phyloP scores from a whole-genome alignment of 805 yeast genomes.

The Ogataea polymorpha region DNA sequence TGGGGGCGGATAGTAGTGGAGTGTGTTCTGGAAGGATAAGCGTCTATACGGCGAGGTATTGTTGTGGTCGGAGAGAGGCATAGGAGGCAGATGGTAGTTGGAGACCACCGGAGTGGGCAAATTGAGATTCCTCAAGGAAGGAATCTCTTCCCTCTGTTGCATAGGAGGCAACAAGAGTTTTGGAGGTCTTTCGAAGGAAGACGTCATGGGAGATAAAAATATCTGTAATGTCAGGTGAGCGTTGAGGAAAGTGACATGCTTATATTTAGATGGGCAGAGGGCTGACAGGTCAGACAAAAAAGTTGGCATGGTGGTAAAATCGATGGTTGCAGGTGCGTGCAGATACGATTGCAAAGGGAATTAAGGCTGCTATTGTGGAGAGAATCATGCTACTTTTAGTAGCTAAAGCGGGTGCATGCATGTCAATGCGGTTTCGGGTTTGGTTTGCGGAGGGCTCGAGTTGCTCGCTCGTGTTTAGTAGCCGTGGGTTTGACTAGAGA shows the following conservation, averaged over 20 bases:
- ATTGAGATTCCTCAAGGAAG: conserved; percentile 16
- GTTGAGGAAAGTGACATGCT: neutral
- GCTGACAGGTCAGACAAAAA: conserved; percentile 6
- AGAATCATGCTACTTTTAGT: conserved; percentile 7
- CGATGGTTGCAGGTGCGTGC: neutral
- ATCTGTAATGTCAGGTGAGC: neutral
- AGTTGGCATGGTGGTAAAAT: conserved; percentile 7
- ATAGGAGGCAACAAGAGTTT: conserved; percentile 7
- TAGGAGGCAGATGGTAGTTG: conserved; percentile 8
- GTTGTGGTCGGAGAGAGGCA: conserved; percentile 3
- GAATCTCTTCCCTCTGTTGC: conserved; percentile 11
- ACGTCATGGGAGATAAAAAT: conserved; percentile 6
- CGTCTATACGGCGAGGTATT: conserved; percentile 4
- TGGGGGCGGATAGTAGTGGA: conserved; percentile 7
- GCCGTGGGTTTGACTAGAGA: neutral
- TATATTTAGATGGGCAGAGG: conserved; percentile 4
- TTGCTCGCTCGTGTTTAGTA: neutral
- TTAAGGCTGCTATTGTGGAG: conserved; percentile 1
- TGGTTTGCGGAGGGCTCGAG: neutral
- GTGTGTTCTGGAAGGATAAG: conserved; percentile 5
- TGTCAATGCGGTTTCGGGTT: neutral
- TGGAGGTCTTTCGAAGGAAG: conserved; percentile 18
- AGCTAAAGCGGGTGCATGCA: conserved; percentile 5
- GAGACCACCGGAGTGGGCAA: conserved; percentile 15
- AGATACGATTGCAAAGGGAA: conserved; percentile 1